Conservation (phyloP, 169 alveolate genomes). For the Plasmodium gallinaceum region DNA sequence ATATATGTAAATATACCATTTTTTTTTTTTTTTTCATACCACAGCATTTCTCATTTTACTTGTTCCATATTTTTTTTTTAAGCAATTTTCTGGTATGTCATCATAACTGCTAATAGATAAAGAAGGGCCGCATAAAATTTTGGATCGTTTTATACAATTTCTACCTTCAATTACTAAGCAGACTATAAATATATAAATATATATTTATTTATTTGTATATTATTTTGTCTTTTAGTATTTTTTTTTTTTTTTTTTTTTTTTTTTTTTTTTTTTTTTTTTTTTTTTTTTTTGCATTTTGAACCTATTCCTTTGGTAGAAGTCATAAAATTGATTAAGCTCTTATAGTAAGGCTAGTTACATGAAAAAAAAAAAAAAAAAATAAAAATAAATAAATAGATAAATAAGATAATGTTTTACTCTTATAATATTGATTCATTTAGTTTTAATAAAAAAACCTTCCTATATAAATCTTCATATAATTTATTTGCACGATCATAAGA, state of each 20-base stretch:
- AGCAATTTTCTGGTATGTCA: constrained; percentile 38
- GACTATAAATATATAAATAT: constrained; percentile 10
- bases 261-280: constrained; percentile 19
- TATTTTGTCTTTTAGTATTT: background rate
- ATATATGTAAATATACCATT: background rate
- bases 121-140: constrained; percentile 66
- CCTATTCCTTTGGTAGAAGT: constrained; percentile 75
- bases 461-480: constrained; percentile 24
- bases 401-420: background rate
- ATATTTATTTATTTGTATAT: background rate
- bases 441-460: constrained; percentile 35
- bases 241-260: constrained; percentile 3
- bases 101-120: constrained; percentile 33
- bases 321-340: constrained; percentile 49
- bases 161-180: constrained; percentile 60
- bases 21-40: constrained; percentile 28
- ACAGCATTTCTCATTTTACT: constrained; percentile 52
- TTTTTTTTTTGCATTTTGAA: background rate
- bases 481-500: constrained; percentile 33
- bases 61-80: constrained; percentile 76
- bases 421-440: too few species aligned
- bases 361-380: constrained; percentile 1
- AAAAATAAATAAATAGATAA: constrained; percentile 2
- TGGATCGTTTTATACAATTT: constrained; percentile 27
- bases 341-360: constrained; percentile 46